Evolutionary conservation across 495 filamentous ascomycete species (phyloP).

Genomic region (Amniculicola lignicola): DNA sequence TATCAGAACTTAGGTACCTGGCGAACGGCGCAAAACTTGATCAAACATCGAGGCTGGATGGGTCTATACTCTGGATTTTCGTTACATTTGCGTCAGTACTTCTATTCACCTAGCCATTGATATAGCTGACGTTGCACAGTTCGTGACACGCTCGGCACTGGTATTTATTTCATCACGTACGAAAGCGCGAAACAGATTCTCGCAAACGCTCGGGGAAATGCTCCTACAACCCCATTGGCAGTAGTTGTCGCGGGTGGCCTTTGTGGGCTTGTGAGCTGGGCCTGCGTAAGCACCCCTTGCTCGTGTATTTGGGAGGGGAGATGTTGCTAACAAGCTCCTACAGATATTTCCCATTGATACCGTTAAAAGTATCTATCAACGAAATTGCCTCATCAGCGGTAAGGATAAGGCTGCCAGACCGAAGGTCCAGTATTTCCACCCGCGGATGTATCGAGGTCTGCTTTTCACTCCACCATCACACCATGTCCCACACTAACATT

Average conservation of each 20-base stretch:
- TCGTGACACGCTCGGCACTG: slow-evolving; percentile 84
- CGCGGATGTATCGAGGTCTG: slow-evolving; percentile 63
- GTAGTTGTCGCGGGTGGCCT: slow-evolving; percentile 72
- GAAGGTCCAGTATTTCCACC: slow-evolving; percentile 69
- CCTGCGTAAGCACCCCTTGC: slow-evolving; percentile 61
- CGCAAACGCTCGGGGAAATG: slow-evolving; percentile 66
- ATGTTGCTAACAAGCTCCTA: slow-evolving; percentile 10
- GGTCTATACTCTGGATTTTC: slow-evolving; percentile 86
- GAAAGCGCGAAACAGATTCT: slow-evolving; percentile 85
- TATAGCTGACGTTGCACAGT: slow-evolving; percentile 43
- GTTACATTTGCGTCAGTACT: slow-evolving; percentile 68
- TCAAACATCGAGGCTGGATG: slow-evolving; percentile 69
- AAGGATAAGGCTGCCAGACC: slow-evolving; percentile 58
- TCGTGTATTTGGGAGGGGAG: neutral
- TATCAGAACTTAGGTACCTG: slow-evolving; percentile 78
- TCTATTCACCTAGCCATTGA: neutral
- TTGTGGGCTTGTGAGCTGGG: slow-evolving; percentile 79
- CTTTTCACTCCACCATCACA: neutral
- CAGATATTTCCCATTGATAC: slow-evolving; percentile 78
- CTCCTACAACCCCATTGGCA: slow-evolving; percentile 67
- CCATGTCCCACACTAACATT: neutral
- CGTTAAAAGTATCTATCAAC: slow-evolving; percentile 78
- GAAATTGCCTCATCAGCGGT: slow-evolving; percentile 68
- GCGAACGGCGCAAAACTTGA: slow-evolving; percentile 72
- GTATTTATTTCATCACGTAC: slow-evolving; percentile 87